phyloP scores from a whole-genome alignment of 345 rosid genomes.

The Alliaria petiolata region DNA sequence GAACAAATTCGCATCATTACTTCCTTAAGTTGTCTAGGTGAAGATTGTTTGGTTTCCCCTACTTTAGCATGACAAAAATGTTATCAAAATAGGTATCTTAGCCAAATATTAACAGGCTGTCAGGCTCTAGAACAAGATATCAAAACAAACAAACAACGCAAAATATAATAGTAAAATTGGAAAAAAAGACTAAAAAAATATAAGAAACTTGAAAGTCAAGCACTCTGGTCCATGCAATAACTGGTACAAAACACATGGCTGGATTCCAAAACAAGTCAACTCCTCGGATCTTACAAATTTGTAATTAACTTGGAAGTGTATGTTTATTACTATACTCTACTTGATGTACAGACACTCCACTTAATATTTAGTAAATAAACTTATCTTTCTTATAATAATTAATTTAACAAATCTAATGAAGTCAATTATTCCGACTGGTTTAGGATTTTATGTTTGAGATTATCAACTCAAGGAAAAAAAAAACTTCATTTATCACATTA shows the following conservation, averaged over 20 bases:
- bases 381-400: not conserved
- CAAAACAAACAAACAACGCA: not conserved
- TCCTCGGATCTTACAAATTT: slow-evolving; percentile 34
- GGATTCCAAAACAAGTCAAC: slow-evolving; percentile 32
- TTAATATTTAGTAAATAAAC: not conserved
- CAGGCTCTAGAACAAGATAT: not conserved
- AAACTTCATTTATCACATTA: no score
- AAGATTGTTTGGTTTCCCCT: not conserved
- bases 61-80: not conserved
- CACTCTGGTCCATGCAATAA: slow-evolving; percentile 18
- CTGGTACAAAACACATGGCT: slow-evolving; percentile 31
- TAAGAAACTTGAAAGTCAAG: slow-evolving; percentile 14
- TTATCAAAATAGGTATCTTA: not conserved
- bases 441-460: no score
- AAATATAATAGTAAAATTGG: not conserved
- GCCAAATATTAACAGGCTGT: not conserved
- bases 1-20: no score
- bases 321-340: not conserved
- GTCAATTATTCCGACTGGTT: not conserved
- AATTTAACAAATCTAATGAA: not conserved
- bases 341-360: not conserved
- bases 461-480: no score
- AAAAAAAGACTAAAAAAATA: not conserved
- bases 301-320: not conserved
- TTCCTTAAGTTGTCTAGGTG: not conserved